These are phyloP conservation scores for Globisporangium heterothallicum DNA, from an alignment of 352 stramenopile genomes.

Conservation along the genomic window DNA sequence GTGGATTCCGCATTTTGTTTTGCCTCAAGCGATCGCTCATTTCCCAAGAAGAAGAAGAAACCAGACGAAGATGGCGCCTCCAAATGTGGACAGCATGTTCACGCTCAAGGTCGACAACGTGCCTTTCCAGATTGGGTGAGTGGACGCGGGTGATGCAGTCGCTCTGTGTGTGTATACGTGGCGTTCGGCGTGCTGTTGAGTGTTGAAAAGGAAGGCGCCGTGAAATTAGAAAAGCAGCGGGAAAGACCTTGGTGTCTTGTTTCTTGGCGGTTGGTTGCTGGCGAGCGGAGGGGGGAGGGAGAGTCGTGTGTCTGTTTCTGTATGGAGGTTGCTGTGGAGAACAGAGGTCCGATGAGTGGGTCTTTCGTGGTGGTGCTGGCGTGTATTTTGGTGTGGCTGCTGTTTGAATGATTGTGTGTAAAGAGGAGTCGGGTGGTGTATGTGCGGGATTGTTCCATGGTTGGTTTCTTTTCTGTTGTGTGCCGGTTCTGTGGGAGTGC, in stretches of 20 bases:
- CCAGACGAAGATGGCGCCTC: conserved; percentile 44
- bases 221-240: too few relatives aligned
- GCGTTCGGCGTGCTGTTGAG: neutral
- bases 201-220: too few relatives aligned
- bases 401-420: neutral
- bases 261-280: too few relatives aligned
- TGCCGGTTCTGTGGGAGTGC: neutral
- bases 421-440: conserved; percentile 2
- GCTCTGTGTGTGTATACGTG: neutral
- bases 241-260: too few relatives aligned
- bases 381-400: neutral
- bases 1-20: too few relatives aligned
- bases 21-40: too few relatives aligned
- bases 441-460: too few relatives aligned
- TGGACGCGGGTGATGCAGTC: too few relatives aligned
- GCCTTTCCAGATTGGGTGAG: conserved; percentile 66
- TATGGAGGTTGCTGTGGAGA: conserved; percentile 1
- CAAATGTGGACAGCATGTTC: conserved; percentile 78
- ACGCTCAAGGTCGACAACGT: conserved; percentile 89
- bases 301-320: neutral
- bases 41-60: neutral
- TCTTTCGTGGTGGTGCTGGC: neutral
- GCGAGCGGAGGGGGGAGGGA: neutral
- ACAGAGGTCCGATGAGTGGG: neutral
- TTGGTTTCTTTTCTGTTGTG: too few relatives aligned